Percentiles rank a stretch among this genome's conserved stretches.
Conservation (phyloP, 164 flowering plant species). For the Magnolia changhungtana region DNA sequence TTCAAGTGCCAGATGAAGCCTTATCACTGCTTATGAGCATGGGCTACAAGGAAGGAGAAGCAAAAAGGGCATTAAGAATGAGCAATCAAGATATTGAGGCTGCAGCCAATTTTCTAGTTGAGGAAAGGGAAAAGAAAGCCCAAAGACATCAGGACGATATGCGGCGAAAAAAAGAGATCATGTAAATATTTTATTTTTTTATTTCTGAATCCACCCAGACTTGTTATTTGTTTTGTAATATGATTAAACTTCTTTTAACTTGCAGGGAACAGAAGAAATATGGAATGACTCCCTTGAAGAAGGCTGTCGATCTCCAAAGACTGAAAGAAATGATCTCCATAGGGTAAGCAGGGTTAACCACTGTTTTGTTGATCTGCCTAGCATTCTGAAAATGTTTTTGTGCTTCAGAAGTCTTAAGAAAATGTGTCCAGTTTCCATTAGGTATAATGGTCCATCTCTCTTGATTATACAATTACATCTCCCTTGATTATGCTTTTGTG, state of each 20-base stretch:
- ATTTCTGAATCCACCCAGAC: background rate
- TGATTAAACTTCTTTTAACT: background rate
- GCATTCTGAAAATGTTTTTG: background rate
- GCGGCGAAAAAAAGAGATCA: slow-evolving; percentile 50
- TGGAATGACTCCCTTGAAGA: slow-evolving; percentile 73
- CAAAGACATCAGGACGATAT: slow-evolving; percentile 50
- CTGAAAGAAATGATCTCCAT: slow-evolving; percentile 52
- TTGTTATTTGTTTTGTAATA: background rate
- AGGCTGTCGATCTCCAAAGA: slow-evolving; percentile 69
- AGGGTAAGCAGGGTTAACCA: slow-evolving; percentile 45
- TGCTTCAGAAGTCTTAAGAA: background rate
- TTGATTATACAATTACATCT: too few species aligned
- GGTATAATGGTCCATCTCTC: background rate
- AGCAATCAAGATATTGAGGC: slow-evolving; percentile 58
- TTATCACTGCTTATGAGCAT: slow-evolving; percentile 70
- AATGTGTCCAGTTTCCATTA: background rate
- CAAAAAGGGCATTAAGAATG: slow-evolving; percentile 78
- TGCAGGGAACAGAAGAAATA: slow-evolving; percentile 80
- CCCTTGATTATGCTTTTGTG: too few species aligned
- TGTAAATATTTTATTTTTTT: slow-evolving; percentile 14
- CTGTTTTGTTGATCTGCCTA: background rate
- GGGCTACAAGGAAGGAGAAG: slow-evolving; percentile 72
- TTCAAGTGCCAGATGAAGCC: slow-evolving; percentile 82
- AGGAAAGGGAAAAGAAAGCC: slow-evolving; percentile 51
- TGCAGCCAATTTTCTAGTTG: slow-evolving; percentile 68